Evolutionary conservation across 164 flowering plant species (phyloP), one percentile per base, ranked within the genome.

Genomic region (Vitis amurensis): DNA sequence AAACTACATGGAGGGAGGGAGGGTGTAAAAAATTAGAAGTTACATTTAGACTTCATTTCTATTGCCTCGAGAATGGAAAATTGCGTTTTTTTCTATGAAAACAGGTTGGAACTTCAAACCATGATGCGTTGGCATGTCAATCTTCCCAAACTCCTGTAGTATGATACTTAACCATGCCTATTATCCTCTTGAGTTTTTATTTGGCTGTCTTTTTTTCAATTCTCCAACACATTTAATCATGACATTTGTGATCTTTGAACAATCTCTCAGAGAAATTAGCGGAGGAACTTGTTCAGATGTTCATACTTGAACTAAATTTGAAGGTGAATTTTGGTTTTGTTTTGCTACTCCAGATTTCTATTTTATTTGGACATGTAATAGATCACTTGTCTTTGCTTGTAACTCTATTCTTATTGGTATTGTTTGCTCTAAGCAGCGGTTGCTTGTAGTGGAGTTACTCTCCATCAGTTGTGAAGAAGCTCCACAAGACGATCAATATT

Each of bases 221-320:
- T 15, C 2, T 9, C 8, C 44, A 14, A 65, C 27, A 47, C 51
- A 15, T 65, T 65, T 51, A 12, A 51, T 66, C n/a, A 12, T 56
- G 66, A 4, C 49, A 12, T 67, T 56, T 64, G n/a, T 64, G 14
- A 55, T n/a, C 55, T 73, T 68, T 76, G 49, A 59, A 65, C 48
- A 23, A 60, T 68, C 49, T 17, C 17, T 47, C 86, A 94, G 97
- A 90, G 74, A 73, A 67, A 47, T 73, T 87, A 75, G 98, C 89
- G 8, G 73, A 84, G 68, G 93, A 94, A 78, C 80, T 92, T 64
- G 78, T 86, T 73, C 83, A 86, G 74, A 92, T 92, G 93, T 88
- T 85, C 76, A 55, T 66, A 29, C 62, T 55, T 74, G 98, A 94
- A 78, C 78, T 92, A 47, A 73, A 65, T 70, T 73, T 92, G 76